Evolutionary conservation across 768 basidiomycete species (phyloP).

Genomic region (Rossbeevera mucosa): DNA sequence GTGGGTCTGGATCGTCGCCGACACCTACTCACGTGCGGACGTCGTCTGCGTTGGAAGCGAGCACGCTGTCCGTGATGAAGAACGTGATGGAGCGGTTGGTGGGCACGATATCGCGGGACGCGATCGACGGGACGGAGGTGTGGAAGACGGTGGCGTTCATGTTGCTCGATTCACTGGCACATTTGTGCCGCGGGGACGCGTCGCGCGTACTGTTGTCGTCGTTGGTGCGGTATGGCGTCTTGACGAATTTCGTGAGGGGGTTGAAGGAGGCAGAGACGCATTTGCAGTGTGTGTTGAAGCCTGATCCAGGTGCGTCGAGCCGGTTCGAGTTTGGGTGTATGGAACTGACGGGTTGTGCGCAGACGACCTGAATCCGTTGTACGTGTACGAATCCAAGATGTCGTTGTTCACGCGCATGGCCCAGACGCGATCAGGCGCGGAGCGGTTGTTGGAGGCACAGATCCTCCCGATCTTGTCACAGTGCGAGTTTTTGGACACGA

Average conservation of each 20-base stretch:
- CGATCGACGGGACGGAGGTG: constrained; percentile 90
- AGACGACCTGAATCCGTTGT: constrained; percentile 89
- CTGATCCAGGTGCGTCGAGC: constrained; percentile 73
- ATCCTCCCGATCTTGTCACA: constrained; percentile 69
- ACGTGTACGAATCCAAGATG: constrained; percentile 95
- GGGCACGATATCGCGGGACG: constrained; percentile 75
- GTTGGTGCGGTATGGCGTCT: constrained; percentile 68
- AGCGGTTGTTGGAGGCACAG: constrained; percentile 75
- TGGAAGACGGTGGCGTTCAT: constrained; percentile 97
- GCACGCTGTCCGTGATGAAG: constrained; percentile 65
- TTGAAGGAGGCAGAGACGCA: constrained; percentile 78
- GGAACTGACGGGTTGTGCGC: background rate
- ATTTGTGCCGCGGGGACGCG: constrained; percentile 66
- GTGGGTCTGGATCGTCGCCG: constrained; percentile 18
- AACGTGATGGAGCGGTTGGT: constrained; percentile 68
- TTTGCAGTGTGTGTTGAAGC: constrained; percentile 72
- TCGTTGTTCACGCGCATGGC: constrained; percentile 82
- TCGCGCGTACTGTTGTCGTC: constrained; percentile 56
- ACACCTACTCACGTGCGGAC: constrained; percentile 8
- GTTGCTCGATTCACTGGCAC: constrained; percentile 75
- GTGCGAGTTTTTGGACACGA: constrained; percentile 83
- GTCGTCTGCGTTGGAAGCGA: constrained; percentile 41
- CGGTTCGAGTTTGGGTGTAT: background rate
- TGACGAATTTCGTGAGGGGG: constrained; percentile 76
- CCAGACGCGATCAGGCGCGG: constrained; percentile 78